Percentiles rank a stretch among this genome's conserved stretches.
Evolutionary conservation across 495 filamentous ascomycete species (phyloP).

Genomic region (Aspergillus nanangensis): DNA sequence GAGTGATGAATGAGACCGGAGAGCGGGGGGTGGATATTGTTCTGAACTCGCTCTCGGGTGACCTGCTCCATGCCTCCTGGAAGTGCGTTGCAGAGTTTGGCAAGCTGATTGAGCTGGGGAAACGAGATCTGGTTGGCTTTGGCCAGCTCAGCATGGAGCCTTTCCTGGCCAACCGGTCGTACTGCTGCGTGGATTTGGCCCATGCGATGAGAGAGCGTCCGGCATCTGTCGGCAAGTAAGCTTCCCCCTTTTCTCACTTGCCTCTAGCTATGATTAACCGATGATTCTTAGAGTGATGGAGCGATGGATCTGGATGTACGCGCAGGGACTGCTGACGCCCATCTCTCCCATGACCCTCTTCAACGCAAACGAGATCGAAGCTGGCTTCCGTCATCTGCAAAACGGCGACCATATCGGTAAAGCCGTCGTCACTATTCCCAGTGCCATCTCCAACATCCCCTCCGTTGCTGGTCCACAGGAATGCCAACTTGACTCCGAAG

Average conservation of each 20-base stretch:
- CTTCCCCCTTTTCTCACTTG: no score
- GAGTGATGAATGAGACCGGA: constrained; percentile 38
- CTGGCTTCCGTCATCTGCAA: constrained; percentile 46
- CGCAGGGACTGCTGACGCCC: no score
- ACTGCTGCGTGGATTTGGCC: constrained; percentile 14
- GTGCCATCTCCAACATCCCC: no score
- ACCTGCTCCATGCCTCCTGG: constrained; percentile 44
- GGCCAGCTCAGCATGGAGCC: constrained; percentile 23
- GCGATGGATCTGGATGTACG: constrained; percentile 28
- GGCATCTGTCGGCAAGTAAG: no score
- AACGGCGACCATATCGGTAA: constrained; percentile 28
- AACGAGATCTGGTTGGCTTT: constrained; percentile 16
- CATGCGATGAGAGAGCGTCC: constrained; percentile 14
- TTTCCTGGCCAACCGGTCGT: constrained; percentile 31
- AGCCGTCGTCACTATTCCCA: constrained; percentile 12
- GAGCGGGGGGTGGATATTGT: constrained; percentile 46
- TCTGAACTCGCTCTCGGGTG: constrained; percentile 48
- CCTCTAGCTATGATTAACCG: constrained; percentile 26
- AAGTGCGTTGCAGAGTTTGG: constrained; percentile 50
- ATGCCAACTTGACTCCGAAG: constrained; percentile 9
- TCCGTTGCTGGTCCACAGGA: no score
- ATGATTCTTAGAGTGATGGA: constrained; percentile 18
- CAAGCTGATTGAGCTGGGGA: constrained; percentile 45
- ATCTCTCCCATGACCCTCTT: no score
- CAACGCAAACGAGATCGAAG: no score